Percentiles rank a stretch among this genome's conserved stretches.
phyloP scores from a whole-genome alignment of 2,329 filamentous ascomycete species.

The Colletotrichum sp. region DNA sequence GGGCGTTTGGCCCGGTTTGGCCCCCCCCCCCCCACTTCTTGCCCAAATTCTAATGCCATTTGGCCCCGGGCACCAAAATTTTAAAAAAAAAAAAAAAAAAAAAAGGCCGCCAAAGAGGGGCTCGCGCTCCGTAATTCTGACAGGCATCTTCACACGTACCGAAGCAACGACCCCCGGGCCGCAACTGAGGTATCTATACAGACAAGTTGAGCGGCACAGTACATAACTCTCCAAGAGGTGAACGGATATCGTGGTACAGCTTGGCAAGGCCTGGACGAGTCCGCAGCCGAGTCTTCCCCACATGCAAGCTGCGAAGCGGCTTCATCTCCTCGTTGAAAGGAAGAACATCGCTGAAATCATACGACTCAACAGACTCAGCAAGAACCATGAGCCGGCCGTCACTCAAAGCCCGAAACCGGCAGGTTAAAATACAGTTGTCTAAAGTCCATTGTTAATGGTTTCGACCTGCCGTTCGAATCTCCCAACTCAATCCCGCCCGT shows the following conservation, averaged over 20 bases:
- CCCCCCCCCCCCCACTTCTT: too few species aligned
- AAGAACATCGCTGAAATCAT: background rate
- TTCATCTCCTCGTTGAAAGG: background rate
- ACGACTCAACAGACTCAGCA: background rate
- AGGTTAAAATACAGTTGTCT: background rate
- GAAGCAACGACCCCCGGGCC: background rate
- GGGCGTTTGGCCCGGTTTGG: too few species aligned
- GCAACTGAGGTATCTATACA: background rate
- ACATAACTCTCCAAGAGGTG: background rate
- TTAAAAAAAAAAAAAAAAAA: background rate
- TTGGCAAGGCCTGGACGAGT: slow-evolving; percentile 8
- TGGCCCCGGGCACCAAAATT: too few species aligned
- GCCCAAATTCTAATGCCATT: too few species aligned
- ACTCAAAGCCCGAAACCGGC: background rate
- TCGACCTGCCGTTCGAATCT: background rate
- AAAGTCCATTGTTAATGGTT: background rate
- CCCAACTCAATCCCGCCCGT: background rate
- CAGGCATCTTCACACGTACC: background rate
- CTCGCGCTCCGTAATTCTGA: background rate
- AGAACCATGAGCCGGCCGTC: background rate
- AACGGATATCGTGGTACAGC: background rate
- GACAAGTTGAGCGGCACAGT: background rate
- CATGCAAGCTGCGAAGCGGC: background rate
- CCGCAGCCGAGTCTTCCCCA: background rate
- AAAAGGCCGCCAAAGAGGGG: background rate